Base-by-base conservation (phyloP, 371 early-diverging fungal species). In the Mortierella sp. region DNA sequence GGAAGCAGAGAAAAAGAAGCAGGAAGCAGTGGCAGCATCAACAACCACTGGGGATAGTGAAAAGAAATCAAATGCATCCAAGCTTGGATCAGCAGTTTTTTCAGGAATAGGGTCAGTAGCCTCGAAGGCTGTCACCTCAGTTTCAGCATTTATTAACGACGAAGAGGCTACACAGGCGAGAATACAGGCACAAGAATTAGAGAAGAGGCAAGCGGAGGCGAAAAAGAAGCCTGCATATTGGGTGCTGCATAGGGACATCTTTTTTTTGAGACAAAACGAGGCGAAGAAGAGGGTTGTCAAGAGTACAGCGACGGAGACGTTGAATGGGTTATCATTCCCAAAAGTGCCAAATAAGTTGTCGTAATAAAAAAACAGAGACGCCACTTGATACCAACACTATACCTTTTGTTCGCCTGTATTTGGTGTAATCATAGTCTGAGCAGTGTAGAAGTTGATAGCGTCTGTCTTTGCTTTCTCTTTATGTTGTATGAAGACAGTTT, bases 241-340 rank as follows among this genome's bases (percentile, higher is more conserved):
- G 80, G 77, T 89, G 3, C 66, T 90, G 40, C 86, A 90, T 29
- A 74, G 85, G 23, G 87, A 88, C 64, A 88, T 89, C 53, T 89
- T 86, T 62, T 90, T 86, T 59, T 58, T 89, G 64, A 80, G 90
- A 35, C 87, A 90, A 51, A 81, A 84, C 15, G 89, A 90, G 73
- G 76, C 69, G 26, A 66, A 68, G 42, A 86, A 83, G 66, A 85
- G 83, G 67, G 63, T 53, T 15, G 73, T 84, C 42, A 86, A 86
- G 63, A 87, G 85, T 67, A 75, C 83, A 47, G 86, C 88, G 2
- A 34, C 70, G n/a, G 85, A 86, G 53, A 84, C 76, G 29, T 54
- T 90, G 22, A 82, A 84, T 28, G 74, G 74, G 9, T n/a, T 79
- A 17, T 77, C 86, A 19, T 90, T 90, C 47, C 89, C 90, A 32